These are phyloP conservation scores for Globisporangium nunn DNA, from an alignment of 352 stramenopile genomes.

Conservation along the genomic window DNA sequence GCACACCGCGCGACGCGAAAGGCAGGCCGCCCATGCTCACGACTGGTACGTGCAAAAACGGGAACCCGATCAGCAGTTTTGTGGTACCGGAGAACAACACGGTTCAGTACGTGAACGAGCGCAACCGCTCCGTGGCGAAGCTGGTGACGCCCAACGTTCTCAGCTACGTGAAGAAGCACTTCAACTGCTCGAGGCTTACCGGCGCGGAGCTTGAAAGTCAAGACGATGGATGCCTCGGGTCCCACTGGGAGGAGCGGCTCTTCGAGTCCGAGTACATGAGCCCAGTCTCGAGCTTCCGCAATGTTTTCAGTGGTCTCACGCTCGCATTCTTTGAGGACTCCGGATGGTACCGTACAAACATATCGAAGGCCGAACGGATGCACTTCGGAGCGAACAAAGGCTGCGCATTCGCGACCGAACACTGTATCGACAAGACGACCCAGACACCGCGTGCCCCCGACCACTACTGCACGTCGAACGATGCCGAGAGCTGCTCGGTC, in stretches of 20 bases:
- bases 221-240: conserved; percentile 63
- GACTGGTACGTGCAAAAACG: conserved; percentile 42
- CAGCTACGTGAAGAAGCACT: conserved; percentile 55
- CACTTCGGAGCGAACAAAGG: conserved; percentile 62
- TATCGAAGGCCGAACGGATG: conserved; percentile 36
- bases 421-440: conserved; percentile 56
- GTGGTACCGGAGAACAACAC: conserved; percentile 30
- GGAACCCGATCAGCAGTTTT: conserved; percentile 34
- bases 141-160: conserved; percentile 62
- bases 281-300: conserved; percentile 65
- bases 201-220: conserved; percentile 79
- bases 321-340: conserved; percentile 82
- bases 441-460: conserved; percentile 31
- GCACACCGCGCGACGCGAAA: conserved; percentile 43
- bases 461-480: conserved; percentile 60
- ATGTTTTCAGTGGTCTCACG: conserved; percentile 62
- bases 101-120: conserved; percentile 45
- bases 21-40: conserved; percentile 23
- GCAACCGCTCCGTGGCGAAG: conserved; percentile 48
- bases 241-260: conserved; percentile 80
- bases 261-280: conserved; percentile 84
- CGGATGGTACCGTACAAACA: conserved; percentile 71
- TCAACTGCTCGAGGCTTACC: conserved; percentile 44
- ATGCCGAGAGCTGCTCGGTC: conserved; percentile 63
- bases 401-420: conserved; percentile 56